Percentiles rank a stretch among this genome's conserved stretches.
phyloP scores from a whole-genome alignment of 2,329 filamentous ascomycete genomes.

The Pleomassaria siparia region DNA sequence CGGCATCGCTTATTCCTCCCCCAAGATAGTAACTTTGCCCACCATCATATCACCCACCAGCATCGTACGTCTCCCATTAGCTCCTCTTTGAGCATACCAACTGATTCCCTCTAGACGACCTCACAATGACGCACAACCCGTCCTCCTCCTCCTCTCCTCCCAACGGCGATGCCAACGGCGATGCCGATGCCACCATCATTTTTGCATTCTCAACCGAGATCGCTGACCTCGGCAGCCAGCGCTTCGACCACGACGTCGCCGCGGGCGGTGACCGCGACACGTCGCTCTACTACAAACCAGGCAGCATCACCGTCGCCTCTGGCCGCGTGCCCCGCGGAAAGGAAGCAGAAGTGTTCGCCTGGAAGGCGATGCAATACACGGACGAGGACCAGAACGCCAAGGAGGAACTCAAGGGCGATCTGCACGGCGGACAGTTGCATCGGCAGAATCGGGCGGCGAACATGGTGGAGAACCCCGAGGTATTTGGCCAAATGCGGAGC shows the following conservation, averaged over 20 bases:
- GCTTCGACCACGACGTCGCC: constrained; percentile 36
- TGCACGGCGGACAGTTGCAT: constrained; percentile 38
- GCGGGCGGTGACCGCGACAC: constrained; percentile 30
- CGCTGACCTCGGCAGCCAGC: constrained; percentile 29
- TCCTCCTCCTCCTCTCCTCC: too few species aligned
- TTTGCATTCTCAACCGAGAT: constrained; percentile 12
- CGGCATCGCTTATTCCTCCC: too few species aligned
- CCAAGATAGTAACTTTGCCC: too few species aligned
- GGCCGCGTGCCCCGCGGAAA: constrained; percentile 28
- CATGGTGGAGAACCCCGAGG: background rate
- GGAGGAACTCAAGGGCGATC: constrained; percentile 36
- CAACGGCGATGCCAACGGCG: too few species aligned
- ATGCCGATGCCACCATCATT: too few species aligned
- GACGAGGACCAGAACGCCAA: constrained; percentile 24
- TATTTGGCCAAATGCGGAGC: too few species aligned
- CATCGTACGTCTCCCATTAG: too few species aligned
- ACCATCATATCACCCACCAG: too few species aligned
- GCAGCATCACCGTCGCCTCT: constrained; percentile 18
- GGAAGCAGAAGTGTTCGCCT: constrained; percentile 30
- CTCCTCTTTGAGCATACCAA: too few species aligned
- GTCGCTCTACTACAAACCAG: constrained; percentile 14
- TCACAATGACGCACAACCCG: too few species aligned
- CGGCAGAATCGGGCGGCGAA: constrained; percentile 33
- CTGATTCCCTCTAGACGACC: too few species aligned
- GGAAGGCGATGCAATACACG: constrained; percentile 32